Base-by-base conservation (phyloP, 225 moss, liverwort and hornwort genomes). In the Thuidium tamariscinum region DNA sequence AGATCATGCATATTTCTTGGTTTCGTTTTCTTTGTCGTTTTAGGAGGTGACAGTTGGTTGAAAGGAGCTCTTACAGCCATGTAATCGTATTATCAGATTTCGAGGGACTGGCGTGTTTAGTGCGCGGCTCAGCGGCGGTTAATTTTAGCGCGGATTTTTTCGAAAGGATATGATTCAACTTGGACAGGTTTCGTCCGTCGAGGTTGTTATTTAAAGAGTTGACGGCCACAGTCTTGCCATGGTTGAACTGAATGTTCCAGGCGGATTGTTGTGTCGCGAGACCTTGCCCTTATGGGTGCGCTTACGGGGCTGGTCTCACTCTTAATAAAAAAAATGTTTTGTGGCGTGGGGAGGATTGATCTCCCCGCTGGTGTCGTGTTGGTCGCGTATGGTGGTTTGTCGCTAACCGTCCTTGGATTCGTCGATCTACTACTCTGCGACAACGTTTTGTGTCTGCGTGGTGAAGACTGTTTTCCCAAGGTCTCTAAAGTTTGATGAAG, bases 241-340 rank as follows among this genome's bases (percentile, higher is more conserved):
- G 83, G 74, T 82, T 86, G 42, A 90, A 86, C 83, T 83, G 13
- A 61, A 37, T 39, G 80, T 75, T 29, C 87, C 73, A 44, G 90
- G 89, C 87, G 16, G 87, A 91, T 76, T 91, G 86, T 68, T 60
- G 88, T 62, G 90, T 86, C 88, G 84, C 84, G 51, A 77, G 91
- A 88, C 89, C 89, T 88, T 92, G 89, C 91, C 88, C 89, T 88
- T 70, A 91, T 86, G 89, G 89, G 89, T 91, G 92, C 88, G 91
- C 91, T 92, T 91, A 91, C 88, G 91, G 89, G 88, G 91, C 78
- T 16, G 89, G 89, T 91, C 88, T 90, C 48, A 91, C 84, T 89
- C 85, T 86, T 76, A 92, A 91, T 88, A 91, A 92, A 87, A 86
- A 34, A 65, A 57, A 26, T 22, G 18, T 90, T 89, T 6, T 8